Conservation (phyloP, 2,329 filamentous ascomycete species). For the Tolypocladium nubicola region DNA sequence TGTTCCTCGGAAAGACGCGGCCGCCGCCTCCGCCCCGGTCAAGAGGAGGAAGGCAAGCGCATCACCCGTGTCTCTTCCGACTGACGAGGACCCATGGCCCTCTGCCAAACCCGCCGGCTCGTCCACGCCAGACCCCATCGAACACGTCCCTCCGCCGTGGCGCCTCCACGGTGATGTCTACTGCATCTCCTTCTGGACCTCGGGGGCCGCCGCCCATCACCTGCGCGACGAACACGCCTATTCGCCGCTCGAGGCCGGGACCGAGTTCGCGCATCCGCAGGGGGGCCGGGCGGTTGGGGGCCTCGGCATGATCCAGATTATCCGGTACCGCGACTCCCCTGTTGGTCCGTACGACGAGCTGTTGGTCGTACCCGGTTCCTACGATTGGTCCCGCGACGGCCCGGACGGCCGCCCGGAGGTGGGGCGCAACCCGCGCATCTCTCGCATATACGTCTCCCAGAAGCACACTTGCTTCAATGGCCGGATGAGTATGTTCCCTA, state of each 20-base stretch:
- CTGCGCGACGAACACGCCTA: conserved; percentile 27
- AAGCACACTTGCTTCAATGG: conserved; percentile 42
- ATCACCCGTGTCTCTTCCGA: background rate
- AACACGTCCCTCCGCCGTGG: conserved; percentile 27
- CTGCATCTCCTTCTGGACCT: conserved; percentile 29
- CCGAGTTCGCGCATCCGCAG: conserved; percentile 21
- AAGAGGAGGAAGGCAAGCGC: background rate
- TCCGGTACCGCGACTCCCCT: conserved; percentile 38
- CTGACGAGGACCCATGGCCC: background rate
- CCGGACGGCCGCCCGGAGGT: conserved; percentile 20
- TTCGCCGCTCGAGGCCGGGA: conserved; percentile 34
- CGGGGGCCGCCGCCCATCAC: conserved; percentile 14
- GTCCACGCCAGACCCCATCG: conserved; percentile 9
- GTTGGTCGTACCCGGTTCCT: conserved; percentile 34
- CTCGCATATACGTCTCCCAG: conserved; percentile 45
- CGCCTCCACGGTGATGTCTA: conserved; percentile 33
- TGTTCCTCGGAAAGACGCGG: background rate
- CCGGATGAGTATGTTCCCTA: conserved; percentile 28
- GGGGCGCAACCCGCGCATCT: conserved; percentile 29
- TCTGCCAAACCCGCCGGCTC: background rate
- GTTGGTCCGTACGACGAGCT: conserved; percentile 45
- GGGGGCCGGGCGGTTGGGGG: conserved; percentile 29
- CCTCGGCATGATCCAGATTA: conserved; percentile 36
- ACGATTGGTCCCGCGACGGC: conserved; percentile 27
- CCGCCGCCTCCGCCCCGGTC: background rate